phyloP scores from a whole-genome alignment of 768 basidiomycete genomes.

The Tricholoma flavovirens region DNA sequence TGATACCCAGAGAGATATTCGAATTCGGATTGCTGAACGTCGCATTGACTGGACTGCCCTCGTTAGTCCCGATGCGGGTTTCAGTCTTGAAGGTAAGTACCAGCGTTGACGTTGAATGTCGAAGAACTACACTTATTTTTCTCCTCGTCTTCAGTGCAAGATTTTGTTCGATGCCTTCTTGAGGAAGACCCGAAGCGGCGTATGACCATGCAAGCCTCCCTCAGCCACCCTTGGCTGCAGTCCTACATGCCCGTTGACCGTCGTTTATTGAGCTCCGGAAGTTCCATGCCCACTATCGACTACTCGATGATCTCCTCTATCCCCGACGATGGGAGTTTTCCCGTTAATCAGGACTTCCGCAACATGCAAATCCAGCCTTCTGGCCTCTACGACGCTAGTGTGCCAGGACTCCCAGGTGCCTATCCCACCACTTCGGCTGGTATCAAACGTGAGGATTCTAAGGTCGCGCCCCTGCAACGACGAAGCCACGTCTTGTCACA shows the following conservation, averaged over 20 bases:
- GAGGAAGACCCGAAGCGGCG: slow-evolving; percentile 56
- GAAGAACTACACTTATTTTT: not conserved
- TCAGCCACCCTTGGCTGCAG: slow-evolving; percentile 73
- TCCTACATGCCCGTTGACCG: slow-evolving; percentile 24
- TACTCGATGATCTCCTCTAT: slow-evolving; percentile 20
- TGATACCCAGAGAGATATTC: slow-evolving; percentile 52
- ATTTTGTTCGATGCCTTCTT: slow-evolving; percentile 67
- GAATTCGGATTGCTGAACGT: slow-evolving; percentile 52
- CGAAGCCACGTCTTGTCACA: slow-evolving; percentile 42
- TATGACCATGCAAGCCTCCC: slow-evolving; percentile 66
- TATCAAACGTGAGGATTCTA: slow-evolving; percentile 17
- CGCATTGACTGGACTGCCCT: slow-evolving; percentile 59
- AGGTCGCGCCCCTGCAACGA: slow-evolving; percentile 39
- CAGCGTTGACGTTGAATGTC: not conserved
- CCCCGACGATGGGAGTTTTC: slow-evolving; percentile 10
- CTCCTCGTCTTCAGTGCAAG: slow-evolving; percentile 35
- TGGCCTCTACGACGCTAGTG: not conserved
- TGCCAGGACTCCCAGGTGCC: slow-evolving; percentile 9
- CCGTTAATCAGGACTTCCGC: slow-evolving; percentile 27
- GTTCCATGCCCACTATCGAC: slow-evolving; percentile 11
- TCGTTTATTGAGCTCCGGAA: not conserved
- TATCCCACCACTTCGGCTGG: slow-evolving; percentile 9
- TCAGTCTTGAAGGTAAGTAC: slow-evolving; percentile 45
- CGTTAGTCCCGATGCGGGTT: slow-evolving; percentile 16
- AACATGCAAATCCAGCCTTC: slow-evolving; percentile 27